These are phyloP conservation scores for Alternaria postmessia DNA, from an alignment of 2,329 filamentous ascomycete species.

Conservation along the genomic window DNA sequence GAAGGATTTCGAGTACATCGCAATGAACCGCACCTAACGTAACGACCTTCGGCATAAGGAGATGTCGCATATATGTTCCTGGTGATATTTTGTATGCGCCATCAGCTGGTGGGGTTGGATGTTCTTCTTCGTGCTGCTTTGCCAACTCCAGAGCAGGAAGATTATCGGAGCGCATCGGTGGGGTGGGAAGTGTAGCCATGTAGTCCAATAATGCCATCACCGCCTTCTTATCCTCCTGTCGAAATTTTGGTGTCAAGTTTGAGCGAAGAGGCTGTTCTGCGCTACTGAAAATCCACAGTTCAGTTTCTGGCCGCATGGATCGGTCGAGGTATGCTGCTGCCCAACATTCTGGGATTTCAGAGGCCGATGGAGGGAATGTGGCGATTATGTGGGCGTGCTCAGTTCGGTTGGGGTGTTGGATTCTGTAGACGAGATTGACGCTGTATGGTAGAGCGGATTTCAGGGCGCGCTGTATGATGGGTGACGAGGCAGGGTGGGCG, in stretches of 20 bases:
- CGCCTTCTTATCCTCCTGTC: conserved; percentile 40
- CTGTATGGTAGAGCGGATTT: conserved; percentile 63
- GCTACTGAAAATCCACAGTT: conserved; percentile 67
- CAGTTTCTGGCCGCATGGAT: conserved; percentile 63
- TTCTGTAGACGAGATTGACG: conserved; percentile 67
- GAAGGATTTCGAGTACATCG: conserved; percentile 33
- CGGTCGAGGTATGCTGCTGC: conserved; percentile 69
- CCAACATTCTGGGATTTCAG: conserved; percentile 53
- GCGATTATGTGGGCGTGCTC: conserved; percentile 45
- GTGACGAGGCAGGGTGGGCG: conserved; percentile 52
- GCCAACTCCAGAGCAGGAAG: conserved; percentile 35
- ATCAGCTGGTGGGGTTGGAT: conserved; percentile 31
- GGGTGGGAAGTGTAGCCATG: conserved; percentile 37
- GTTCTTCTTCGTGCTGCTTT: conserved; percentile 37
- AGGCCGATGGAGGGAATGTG: conserved; percentile 46
- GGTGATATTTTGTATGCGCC: conserved; percentile 27
- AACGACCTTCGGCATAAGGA: conserved; percentile 49
- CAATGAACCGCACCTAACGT: conserved; percentile 56
- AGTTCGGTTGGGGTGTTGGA: conserved; percentile 64
- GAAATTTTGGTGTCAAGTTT: conserved; percentile 24
- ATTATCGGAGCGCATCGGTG: conserved; percentile 40
- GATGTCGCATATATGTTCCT: conserved; percentile 43
- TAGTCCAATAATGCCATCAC: conserved; percentile 39
- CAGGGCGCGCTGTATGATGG: conserved; percentile 61
- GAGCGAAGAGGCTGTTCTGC: conserved; percentile 38